Conservation (phyloP, 129 eudicot species). For the Pulicaria dysenterica region DNA sequence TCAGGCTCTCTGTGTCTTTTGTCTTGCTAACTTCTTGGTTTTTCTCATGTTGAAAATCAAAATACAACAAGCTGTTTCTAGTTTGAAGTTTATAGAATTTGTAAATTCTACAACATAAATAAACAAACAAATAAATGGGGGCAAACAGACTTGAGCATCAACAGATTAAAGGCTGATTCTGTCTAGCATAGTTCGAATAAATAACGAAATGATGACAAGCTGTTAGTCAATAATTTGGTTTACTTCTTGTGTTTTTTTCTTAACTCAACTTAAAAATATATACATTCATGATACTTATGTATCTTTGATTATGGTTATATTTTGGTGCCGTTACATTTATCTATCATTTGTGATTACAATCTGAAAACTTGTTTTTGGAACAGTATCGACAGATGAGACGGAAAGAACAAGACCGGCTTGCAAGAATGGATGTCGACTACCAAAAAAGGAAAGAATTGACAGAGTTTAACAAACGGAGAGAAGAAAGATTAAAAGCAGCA, state of each 20-base stretch:
- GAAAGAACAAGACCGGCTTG: slow-evolving; percentile 85
- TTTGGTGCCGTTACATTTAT: neutral
- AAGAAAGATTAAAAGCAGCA: slow-evolving; percentile 75
- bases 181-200: neutral
- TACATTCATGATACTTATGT: neutral
- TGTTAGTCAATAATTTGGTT: neutral
- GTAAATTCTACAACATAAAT: neutral
- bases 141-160: neutral
- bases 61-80: neutral
- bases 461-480: slow-evolving; percentile 78
- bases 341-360: slow-evolving; percentile 9
- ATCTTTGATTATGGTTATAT: neutral
- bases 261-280: neutral
- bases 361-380: slow-evolving; percentile 23
- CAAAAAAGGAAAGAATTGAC: slow-evolving; percentile 75
- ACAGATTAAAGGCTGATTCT: neutral
- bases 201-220: neutral
- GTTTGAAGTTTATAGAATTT: neutral
- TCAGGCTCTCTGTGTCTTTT: neutral
- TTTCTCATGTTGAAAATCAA: neutral
- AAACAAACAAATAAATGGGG: neutral
- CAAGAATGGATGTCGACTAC: slow-evolving; percentile 87
- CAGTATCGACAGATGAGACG: slow-evolving; percentile 97
- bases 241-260: neutral
- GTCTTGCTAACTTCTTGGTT: neutral